phyloP scores from a whole-genome alignment of 169 alveolate species.

The Amoebophrya sp. region DNA sequence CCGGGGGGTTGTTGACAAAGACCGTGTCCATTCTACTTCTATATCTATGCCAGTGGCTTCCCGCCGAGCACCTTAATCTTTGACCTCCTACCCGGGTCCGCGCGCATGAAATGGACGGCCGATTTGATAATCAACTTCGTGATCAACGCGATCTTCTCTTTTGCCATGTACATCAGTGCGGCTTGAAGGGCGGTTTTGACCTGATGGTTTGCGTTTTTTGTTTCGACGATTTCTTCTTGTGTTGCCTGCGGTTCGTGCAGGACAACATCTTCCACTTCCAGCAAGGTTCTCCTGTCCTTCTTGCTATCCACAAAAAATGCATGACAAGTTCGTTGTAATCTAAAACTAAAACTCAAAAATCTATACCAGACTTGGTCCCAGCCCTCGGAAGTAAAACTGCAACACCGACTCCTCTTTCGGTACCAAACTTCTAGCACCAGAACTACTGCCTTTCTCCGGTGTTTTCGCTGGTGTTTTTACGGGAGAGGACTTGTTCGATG shows the following conservation, averaged over 20 bases:
- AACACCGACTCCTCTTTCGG: neutral
- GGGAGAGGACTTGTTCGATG: no score
- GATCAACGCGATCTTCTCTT: neutral
- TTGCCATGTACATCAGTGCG: neutral
- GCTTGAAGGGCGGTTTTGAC: neutral
- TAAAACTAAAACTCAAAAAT: neutral
- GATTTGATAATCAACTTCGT: neutral
- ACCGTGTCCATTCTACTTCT: neutral
- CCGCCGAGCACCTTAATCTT: slow-evolving; percentile 1
- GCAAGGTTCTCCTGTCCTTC: no score
- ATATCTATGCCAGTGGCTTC: neutral
- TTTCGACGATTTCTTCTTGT: no score
- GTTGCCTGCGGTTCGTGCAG: no score
- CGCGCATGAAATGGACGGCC: neutral
- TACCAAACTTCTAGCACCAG: no score
- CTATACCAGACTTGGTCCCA: neutral
- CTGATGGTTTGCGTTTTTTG: no score
- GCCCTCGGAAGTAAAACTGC: neutral
- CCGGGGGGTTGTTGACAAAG: no score
- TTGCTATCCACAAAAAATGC: no score
- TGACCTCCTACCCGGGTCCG: neutral
- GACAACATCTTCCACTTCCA: no score
- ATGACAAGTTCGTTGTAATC: no score
- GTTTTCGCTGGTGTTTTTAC: no score
- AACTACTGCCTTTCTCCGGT: no score